Conservation (phyloP, 1,284 basidiomycete genomes). For the Vanrija sp. region DNA sequence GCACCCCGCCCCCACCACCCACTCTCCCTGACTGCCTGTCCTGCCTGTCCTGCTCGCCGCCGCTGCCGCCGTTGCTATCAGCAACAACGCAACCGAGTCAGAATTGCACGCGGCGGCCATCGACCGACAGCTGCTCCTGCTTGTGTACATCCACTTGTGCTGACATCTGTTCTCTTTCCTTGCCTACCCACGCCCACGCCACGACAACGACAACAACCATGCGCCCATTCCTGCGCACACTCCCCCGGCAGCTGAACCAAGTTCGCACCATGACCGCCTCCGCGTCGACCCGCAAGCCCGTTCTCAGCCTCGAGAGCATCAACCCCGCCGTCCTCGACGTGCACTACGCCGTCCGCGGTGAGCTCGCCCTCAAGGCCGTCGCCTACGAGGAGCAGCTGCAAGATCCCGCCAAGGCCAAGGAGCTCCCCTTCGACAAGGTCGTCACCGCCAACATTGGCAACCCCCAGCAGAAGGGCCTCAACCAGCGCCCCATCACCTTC, state of each 20-base stretch:
- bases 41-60: background rate
- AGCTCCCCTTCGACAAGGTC: slow-evolving; percentile 79
- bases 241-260: background rate
- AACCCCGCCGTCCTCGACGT: slow-evolving; percentile 85
- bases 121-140: background rate
- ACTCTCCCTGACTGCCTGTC: background rate
- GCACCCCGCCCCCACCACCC: background rate
- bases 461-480: slow-evolving; percentile 90
- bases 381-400: slow-evolving; percentile 68
- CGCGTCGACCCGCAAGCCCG: slow-evolving; percentile 17
- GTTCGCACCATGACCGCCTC: slow-evolving; percentile 7
- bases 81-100: background rate
- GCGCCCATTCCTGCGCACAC: background rate
- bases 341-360: slow-evolving; percentile 95
- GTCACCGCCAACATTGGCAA: slow-evolving; percentile 98
- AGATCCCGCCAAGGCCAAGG: slow-evolving; percentile 50
- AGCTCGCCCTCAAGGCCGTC: slow-evolving; percentile 92
- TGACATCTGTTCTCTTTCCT: background rate
- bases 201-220: background rate
- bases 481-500: slow-evolving; percentile 92
- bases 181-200: background rate
- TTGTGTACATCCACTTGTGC: background rate
- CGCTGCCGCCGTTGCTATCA: background rate
- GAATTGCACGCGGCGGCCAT: background rate
- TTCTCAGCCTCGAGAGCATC: slow-evolving; percentile 45